These are phyloP conservation scores for Diddensiella transvaalensis DNA, from an alignment of 805 yeast species.

Conservation along the genomic window DNA sequence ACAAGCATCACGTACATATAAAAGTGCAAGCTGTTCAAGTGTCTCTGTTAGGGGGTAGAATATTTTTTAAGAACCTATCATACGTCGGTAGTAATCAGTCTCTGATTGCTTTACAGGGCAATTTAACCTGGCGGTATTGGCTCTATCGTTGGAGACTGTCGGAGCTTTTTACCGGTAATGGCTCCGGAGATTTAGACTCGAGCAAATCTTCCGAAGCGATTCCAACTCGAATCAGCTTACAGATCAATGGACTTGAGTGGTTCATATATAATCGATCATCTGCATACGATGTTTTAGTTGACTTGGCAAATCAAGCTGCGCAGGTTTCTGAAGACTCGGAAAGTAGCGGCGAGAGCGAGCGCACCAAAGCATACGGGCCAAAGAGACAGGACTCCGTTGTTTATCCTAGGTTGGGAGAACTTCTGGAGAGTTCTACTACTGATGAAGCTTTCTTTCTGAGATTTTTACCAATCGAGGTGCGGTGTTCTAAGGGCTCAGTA, in stretches of 20 bases:
- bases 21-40: slow-evolving; percentile 71
- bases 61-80: slow-evolving; percentile 72
- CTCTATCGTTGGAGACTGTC: slow-evolving; percentile 44
- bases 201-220: background rate
- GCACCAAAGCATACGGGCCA: background rate
- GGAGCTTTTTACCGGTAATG: slow-evolving; percentile 12
- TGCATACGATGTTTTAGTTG: slow-evolving; percentile 66
- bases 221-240: slow-evolving; percentile 35
- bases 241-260: slow-evolving; percentile 73
- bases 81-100: slow-evolving; percentile 73
- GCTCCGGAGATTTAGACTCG: slow-evolving; percentile 12
- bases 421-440: background rate
- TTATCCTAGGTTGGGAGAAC: background rate
- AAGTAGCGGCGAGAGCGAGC: background rate
- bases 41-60: slow-evolving; percentile 77
- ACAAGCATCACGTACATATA: slow-evolving; percentile 51
- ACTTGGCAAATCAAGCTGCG: slow-evolving; percentile 2
- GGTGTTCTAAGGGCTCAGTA: slow-evolving; percentile 62
- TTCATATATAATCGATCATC: slow-evolving; percentile 76
- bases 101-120: slow-evolving; percentile 63
- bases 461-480: slow-evolving; percentile 59
- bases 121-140: slow-evolving; percentile 93
- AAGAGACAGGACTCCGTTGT: background rate
- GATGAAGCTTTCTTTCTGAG: slow-evolving; percentile 17
- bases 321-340: background rate